Evolutionary conservation across 805 yeast genomes (phyloP).

Genomic region (Ogataea nonfermentans): DNA sequence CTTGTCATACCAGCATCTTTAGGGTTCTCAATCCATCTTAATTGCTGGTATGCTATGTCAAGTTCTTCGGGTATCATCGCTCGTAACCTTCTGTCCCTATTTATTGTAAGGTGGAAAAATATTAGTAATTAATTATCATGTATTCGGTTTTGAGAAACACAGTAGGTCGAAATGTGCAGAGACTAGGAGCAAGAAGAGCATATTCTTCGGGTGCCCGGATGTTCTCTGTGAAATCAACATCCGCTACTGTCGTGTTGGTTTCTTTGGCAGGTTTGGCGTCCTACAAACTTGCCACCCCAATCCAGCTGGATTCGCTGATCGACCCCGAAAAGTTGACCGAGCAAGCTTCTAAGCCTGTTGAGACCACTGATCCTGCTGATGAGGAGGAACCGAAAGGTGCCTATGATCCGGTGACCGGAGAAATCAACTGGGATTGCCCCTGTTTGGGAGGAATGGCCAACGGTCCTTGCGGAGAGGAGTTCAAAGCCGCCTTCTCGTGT

Average conservation of each 20-base stretch:
- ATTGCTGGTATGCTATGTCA: background rate
- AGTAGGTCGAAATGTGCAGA: background rate
- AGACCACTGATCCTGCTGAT: conserved; percentile 20
- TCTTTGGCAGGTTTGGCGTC: conserved; percentile 7
- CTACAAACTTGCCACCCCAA: conserved; percentile 7
- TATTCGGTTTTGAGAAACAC: background rate
- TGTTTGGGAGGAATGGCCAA: conserved; percentile 98
- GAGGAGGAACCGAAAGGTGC: conserved; percentile 60
- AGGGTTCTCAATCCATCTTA: background rate
- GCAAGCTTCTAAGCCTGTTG: conserved; percentile 21
- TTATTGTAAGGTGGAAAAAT: background rate
- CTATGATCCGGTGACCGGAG: conserved; percentile 95
- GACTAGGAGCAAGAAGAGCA: conserved; percentile 4
- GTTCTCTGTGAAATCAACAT: background rate
- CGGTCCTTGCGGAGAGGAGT: conserved; percentile 97
- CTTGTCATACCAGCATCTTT: too few species aligned
- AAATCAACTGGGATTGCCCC: conserved; percentile 99
- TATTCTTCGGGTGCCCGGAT: background rate
- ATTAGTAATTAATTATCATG: conserved; percentile 5
- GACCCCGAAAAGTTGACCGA: conserved; percentile 15
- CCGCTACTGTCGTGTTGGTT: conserved; percentile 8
- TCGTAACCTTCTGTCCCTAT: conserved; percentile 7
- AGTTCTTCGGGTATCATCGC: background rate
- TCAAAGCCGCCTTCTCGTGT: conserved; percentile 91
- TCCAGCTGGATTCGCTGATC: conserved; percentile 15